Evolutionary conservation across 192 early-diverging fungal species (phyloP).

Genomic region (Coemansia asiatica): DNA sequence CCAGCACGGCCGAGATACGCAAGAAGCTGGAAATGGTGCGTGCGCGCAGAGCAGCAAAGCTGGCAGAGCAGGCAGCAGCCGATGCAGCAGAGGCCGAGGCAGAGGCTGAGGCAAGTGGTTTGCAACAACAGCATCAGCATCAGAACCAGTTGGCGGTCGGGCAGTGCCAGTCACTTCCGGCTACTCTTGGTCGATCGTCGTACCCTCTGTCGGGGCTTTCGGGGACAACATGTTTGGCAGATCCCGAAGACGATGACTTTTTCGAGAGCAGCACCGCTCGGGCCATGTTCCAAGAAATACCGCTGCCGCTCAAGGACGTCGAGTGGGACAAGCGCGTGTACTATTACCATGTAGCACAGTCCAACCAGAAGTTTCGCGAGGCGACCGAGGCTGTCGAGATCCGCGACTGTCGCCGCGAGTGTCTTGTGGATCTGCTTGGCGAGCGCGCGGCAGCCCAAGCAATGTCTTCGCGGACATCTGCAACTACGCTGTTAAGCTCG

Average conservation of each 20-base stretch:
- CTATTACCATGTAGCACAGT: slow-evolving; percentile 38
- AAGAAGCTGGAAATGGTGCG: slow-evolving; percentile 23
- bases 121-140: neutral
- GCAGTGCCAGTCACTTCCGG: neutral
- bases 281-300: slow-evolving; percentile 42
- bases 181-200: neutral
- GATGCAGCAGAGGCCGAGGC: neutral
- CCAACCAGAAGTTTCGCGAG: slow-evolving; percentile 15
- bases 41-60: slow-evolving; percentile 28
- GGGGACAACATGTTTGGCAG: slow-evolving; percentile 9
- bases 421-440: slow-evolving; percentile 28
- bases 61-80: slow-evolving; percentile 19
- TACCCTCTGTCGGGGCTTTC: slow-evolving; percentile 12
- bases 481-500: neutral
- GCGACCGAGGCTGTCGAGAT: slow-evolving; percentile 23
- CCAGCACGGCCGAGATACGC: slow-evolving; percentile 10
- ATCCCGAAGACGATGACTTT: slow-evolving; percentile 15
- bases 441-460: slow-evolving; percentile 8
- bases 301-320: slow-evolving; percentile 31
- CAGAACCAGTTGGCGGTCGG: neutral
- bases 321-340: slow-evolving; percentile 55
- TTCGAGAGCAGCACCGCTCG: slow-evolving; percentile 28
- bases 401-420: slow-evolving; percentile 32
- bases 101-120: neutral
- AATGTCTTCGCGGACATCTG: neutral